Evolutionary conservation across 352 stramenopile species (phyloP).

Genomic region (Globisporangium takayamanum): DNA sequence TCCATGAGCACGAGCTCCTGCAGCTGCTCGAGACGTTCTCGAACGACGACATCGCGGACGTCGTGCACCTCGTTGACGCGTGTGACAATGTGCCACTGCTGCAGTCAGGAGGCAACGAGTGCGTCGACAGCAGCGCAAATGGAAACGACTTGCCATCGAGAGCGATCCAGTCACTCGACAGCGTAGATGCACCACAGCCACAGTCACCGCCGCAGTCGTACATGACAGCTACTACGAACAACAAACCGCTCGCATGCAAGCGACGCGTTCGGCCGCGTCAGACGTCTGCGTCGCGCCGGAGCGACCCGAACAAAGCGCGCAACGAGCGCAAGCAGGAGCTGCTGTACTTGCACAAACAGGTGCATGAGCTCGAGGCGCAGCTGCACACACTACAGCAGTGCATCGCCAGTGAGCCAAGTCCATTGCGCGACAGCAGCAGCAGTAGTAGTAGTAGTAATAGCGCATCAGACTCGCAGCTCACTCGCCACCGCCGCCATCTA

Average conservation of each 20-base stretch:
- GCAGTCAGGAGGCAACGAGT: not conserved
- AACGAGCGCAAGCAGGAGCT: constrained; percentile 13
- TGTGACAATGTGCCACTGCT: not conserved
- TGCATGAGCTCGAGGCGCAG: constrained; percentile 1
- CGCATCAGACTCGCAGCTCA: not conserved
- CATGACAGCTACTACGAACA: not conserved
- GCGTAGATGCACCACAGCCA: not conserved
- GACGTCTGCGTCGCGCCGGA: not conserved
- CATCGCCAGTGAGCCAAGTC: not conserved
- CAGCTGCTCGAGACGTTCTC: constrained; percentile 7
- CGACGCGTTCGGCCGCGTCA: not conserved
- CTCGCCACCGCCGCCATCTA: not conserved
- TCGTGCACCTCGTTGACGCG: not conserved
- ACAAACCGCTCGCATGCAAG: not conserved
- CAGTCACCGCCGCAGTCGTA: not conserved
- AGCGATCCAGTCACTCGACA: no score
- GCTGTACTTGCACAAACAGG: constrained; percentile 10
- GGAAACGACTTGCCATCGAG: not conserved
- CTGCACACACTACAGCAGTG: not conserved
- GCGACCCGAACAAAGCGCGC: constrained; percentile 16
- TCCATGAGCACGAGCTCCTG: constrained; percentile 1
- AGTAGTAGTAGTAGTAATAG: no score
- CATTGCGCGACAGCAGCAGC: not conserved
- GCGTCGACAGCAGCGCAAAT: not conserved
- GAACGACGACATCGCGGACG: not conserved